Evolutionary conservation across 148 eudicot species (phyloP).

Genomic region (Arbutus unedo): DNA sequence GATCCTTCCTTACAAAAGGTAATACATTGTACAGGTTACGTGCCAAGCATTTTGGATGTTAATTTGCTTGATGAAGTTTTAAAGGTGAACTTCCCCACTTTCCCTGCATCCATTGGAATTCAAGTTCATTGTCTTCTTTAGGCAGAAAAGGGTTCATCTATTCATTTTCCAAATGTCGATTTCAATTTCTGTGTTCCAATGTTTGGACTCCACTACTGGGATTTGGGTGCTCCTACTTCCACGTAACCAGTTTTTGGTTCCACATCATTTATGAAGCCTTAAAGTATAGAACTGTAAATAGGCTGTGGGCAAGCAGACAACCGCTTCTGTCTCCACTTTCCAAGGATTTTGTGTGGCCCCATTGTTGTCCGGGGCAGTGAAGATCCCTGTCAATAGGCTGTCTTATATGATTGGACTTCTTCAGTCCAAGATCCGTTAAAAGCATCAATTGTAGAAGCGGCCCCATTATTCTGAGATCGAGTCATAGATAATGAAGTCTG

Average conservation of each 20-base stretch:
- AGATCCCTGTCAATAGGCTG: background rate
- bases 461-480: background rate
- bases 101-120: background rate
- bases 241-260: background rate
- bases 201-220: background rate
- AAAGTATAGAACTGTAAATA: background rate
- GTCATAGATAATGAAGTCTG: background rate
- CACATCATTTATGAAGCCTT: background rate
- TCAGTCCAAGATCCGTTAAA: background rate
- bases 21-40: conserved; percentile 44
- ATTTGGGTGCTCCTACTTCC: background rate
- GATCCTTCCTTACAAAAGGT: background rate
- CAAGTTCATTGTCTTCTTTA: background rate
- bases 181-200: background rate
- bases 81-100: conserved; percentile 35
- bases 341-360: background rate
- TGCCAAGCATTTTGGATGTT: conserved; percentile 59
- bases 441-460: background rate
- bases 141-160: background rate
- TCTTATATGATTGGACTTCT: background rate
- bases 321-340: background rate
- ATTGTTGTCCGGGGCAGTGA: background rate
- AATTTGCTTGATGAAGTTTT: conserved; percentile 60
- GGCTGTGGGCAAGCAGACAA: background rate
- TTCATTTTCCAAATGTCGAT: background rate